phyloP scores from a whole-genome alignment of 2,329 filamentous ascomycete genomes.

The Trichothecium roseum region DNA sequence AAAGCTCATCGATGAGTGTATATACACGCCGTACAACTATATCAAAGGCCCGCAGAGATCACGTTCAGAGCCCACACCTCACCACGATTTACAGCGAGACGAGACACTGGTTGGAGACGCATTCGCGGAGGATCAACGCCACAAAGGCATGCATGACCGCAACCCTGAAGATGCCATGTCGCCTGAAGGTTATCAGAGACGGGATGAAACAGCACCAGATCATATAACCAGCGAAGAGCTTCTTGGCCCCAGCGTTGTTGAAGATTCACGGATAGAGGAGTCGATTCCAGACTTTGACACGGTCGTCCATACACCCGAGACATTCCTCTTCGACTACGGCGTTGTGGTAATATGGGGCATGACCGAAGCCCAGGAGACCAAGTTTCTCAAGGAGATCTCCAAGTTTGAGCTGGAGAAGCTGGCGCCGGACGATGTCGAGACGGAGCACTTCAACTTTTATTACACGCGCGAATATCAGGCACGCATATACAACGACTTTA shows the following conservation, averaged over 20 bases:
- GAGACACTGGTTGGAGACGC: too few relatives aligned
- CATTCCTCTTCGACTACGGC: slow-evolving; percentile 95
- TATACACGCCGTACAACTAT: slow-evolving; percentile 91
- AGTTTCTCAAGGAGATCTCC: slow-evolving; percentile 85
- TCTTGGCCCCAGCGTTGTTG: slow-evolving; percentile 21
- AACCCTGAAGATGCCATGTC: too few relatives aligned
- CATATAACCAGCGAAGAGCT: slow-evolving; percentile 17
- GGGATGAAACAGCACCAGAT: not conserved
- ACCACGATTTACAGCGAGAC: slow-evolving; percentile 38
- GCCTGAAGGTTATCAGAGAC: too few relatives aligned
- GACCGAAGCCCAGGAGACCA: slow-evolving; percentile 78
- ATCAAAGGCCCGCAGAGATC: slow-evolving; percentile 25
- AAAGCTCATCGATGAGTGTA: slow-evolving; percentile 93
- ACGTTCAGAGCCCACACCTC: slow-evolving; percentile 38
- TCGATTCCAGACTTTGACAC: slow-evolving; percentile 68
- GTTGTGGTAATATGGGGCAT: slow-evolving; percentile 99
- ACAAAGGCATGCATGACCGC: too few relatives aligned
- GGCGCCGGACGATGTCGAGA: slow-evolving; percentile 78
- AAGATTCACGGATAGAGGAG: slow-evolving; percentile 26
- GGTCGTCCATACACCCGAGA: slow-evolving; percentile 80
- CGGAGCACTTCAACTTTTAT: slow-evolving; percentile 98
- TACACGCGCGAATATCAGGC: slow-evolving; percentile 97
- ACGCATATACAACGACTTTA: slow-evolving; percentile 99
- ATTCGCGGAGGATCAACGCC: too few relatives aligned
- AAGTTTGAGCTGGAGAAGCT: slow-evolving; percentile 93